A percentile compares a stretch with the other conserved stretches of the same genome.
These are phyloP conservation scores for Aspergillus cejpii DNA, from an alignment of 2,329 filamentous ascomycete species.

Conservation along the genomic window DNA sequence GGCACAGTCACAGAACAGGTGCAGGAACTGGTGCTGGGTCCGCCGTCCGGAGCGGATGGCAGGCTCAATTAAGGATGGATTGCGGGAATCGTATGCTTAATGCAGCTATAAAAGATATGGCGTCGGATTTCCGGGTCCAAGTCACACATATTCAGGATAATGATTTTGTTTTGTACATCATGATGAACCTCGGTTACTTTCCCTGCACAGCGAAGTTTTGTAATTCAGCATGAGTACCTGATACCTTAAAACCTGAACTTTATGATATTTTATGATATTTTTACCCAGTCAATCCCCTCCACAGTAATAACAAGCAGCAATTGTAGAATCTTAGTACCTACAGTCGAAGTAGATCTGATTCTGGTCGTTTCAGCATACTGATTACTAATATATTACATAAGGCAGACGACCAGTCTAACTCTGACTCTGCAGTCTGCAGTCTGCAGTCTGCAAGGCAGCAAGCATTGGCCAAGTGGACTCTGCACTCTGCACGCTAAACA, in stretches of 20 bases:
- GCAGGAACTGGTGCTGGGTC: constrained; percentile 50
- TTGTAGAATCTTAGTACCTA: too few relatives aligned
- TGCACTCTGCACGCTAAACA: not conserved
- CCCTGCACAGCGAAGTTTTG: not conserved
- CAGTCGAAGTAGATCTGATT: too few relatives aligned
- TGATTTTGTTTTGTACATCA: constrained; percentile 10
- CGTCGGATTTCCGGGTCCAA: not conserved
- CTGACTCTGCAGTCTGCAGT: too few relatives aligned
- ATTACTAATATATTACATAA: too few relatives aligned
- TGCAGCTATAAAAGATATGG: not conserved
- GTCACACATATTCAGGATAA: not conserved
- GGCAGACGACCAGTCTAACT: too few relatives aligned
- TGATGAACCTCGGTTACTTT: constrained; percentile 2
- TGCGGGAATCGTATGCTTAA: not conserved
- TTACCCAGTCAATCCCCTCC: too few relatives aligned
- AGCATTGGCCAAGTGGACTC: too few relatives aligned
- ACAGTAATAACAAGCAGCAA: too few relatives aligned
- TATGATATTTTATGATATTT: too few relatives aligned
- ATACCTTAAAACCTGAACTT: too few relatives aligned
- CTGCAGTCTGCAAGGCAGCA: too few relatives aligned
- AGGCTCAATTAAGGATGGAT: constrained; percentile 19
- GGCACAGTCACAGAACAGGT: constrained; percentile 55
- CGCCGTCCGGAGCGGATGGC: constrained; percentile 25
- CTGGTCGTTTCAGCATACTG: too few relatives aligned
- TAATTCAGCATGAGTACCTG: constrained; percentile 9